Conservation (phyloP, 331 rosid species). For the Stylosanthes scabra region DNA sequence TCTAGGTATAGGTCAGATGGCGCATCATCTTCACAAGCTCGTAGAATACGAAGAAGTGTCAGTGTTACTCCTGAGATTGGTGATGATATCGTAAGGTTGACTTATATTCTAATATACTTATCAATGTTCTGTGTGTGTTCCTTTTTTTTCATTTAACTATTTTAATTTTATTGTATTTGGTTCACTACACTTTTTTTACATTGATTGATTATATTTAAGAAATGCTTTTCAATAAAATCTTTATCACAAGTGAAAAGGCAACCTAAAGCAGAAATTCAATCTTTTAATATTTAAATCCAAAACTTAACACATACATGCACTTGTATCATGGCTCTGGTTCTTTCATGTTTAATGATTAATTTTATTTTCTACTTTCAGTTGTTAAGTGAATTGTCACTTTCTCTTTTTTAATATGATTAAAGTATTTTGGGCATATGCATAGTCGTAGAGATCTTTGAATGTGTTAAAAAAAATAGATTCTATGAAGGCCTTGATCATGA, state of each 20-base stretch:
- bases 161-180: background rate
- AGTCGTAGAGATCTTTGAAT: constrained; percentile 7
- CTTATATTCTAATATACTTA: constrained; percentile 38
- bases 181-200: background rate
- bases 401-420: background rate
- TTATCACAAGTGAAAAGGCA: background rate
- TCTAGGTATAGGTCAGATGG: constrained; percentile 82
- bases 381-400: background rate
- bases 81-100: constrained; percentile 96
- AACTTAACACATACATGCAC: background rate
- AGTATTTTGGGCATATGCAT: constrained; percentile 9
- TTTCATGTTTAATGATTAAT: background rate
- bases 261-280: background rate
- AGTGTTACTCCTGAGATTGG: constrained; percentile 98
- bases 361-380: background rate
- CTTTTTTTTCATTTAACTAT: too few species aligned
- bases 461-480: constrained; percentile 1
- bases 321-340: background rate
- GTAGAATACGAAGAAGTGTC: constrained; percentile 85
- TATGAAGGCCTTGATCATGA: background rate
- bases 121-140: background rate
- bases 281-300: background rate
- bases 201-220: background rate
- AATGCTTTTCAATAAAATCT: background rate
- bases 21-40: constrained; percentile 82